These are phyloP conservation scores for Byssoonygena ceratinophila DNA, from an alignment of 2,329 filamentous ascomycete species.

Conservation along the genomic window DNA sequence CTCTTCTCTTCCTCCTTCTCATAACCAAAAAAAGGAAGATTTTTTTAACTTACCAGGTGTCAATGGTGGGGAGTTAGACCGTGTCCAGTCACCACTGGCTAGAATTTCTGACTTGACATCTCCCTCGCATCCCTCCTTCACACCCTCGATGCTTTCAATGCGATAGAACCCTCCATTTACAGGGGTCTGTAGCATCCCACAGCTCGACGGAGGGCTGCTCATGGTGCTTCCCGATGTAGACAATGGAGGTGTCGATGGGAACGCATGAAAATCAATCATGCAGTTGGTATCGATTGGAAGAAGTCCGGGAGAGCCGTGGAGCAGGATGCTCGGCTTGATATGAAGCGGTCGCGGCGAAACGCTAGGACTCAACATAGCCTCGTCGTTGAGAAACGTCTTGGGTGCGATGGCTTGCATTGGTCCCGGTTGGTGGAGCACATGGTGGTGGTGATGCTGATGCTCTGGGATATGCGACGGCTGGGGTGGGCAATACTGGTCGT, in stretches of 20 bases:
- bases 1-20: background rate
- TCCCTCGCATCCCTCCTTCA: slow-evolving; percentile 61
- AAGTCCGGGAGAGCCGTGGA: slow-evolving; percentile 45
- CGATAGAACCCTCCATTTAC: slow-evolving; percentile 66
- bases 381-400: slow-evolving; percentile 42
- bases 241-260: slow-evolving; percentile 76
- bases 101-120: slow-evolving; percentile 63
- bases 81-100: slow-evolving; percentile 63
- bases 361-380: slow-evolving; percentile 59
- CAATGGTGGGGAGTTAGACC: slow-evolving; percentile 70
- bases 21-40: background rate
- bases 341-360: slow-evolving; percentile 63
- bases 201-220: slow-evolving; percentile 69
- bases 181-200: slow-evolving; percentile 69
- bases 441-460: slow-evolving; percentile 6
- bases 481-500: slow-evolving; percentile 23
- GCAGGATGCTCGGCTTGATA: slow-evolving; percentile 63
- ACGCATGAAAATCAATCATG: slow-evolving; percentile 55
- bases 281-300: slow-evolving; percentile 66
- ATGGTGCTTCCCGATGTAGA: slow-evolving; percentile 75
- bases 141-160: slow-evolving; percentile 54
- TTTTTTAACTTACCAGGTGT: slow-evolving; percentile 64
- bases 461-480: slow-evolving; percentile 9
- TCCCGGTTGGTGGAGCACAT: slow-evolving; percentile 10
- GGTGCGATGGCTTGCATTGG: slow-evolving; percentile 11